Percentiles rank a stretch among this genome's conserved stretches.
Evolutionary conservation across 1,139 yeast species (phyloP).

Genomic region (Yamadazyma mexicana): DNA sequence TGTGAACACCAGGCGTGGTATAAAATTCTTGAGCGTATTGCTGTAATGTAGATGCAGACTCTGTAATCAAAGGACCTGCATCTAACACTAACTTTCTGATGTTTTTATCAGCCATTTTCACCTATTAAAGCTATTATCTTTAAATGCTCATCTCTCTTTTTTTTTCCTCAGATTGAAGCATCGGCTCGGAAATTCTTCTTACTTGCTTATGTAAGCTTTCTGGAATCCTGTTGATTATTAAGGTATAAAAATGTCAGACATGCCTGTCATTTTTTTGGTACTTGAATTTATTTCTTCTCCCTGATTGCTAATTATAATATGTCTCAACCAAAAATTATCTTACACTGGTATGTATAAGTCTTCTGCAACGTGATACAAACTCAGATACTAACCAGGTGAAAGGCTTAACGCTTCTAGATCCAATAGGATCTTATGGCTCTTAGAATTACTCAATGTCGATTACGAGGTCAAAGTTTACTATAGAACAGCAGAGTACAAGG

Average conservation of each 20-base stretch:
- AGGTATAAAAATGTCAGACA: no score
- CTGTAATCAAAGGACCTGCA: constrained; percentile 93
- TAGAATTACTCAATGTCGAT: constrained; percentile 34
- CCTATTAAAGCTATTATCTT: not conserved
- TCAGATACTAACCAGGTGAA: no score
- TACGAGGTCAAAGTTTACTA: constrained; percentile 35
- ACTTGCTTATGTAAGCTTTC: no score
- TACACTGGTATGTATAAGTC: constrained; percentile 1
- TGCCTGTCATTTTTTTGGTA: no score
- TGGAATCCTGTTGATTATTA: no score
- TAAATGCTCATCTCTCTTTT: constrained; percentile 10
- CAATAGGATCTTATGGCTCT: constrained; percentile 40
- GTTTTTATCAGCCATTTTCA: constrained; percentile 11
- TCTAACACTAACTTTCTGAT: constrained; percentile 73
- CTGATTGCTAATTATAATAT: no score
- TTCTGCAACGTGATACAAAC: no score
- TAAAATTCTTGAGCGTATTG: constrained; percentile 67
- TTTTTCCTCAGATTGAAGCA: not conserved
- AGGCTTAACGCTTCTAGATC: constrained; percentile 38
- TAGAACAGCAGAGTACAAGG: constrained; percentile 29
- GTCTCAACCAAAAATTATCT: constrained; percentile 3
- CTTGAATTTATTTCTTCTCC: no score
- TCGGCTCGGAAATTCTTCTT: no score
- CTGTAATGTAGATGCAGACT: constrained; percentile 73
- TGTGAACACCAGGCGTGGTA: constrained; percentile 89